Evolutionary conservation across 2,329 filamentous ascomycete species (phyloP), one percentile per base, ranked within the genome.

Genomic region (Ophiostoma ulmi): DNA sequence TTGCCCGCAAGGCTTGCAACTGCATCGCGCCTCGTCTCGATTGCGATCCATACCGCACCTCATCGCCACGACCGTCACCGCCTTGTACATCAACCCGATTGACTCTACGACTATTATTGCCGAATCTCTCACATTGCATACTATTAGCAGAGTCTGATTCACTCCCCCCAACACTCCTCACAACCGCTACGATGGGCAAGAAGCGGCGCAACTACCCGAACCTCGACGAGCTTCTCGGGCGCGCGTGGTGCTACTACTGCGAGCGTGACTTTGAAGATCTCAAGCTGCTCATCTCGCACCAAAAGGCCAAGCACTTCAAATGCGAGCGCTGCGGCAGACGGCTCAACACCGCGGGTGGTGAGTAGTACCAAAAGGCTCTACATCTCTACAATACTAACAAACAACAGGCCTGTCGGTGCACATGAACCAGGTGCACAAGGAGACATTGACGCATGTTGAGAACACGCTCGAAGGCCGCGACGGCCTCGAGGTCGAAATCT

Each of bases 221-320:
- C 76, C 84, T 97, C 75, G 92, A 98, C 82, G 93, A 98, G 81
- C 85, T 97, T 75, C 87, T 99, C 73, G 83, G 85, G 75, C 90
- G 94, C 71, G 91, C 94, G 68, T 98, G 94, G 94, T 99, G 95
- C 83, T 99, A 97, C 82, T 99, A 99, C 84, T 99, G 95, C 81
- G 95, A 99, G 81, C 91, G 94, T 82, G 94, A 98, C 81, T 99
- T 98, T 79, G 94, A 98, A 80, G 95, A 99, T 80, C 81, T 97
- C 66, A 97, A 97, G 84, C 93, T 98, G 75, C 88, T 99, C 74
- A 96, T 97, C 76, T 94, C 92, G 71, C 95, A 99, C 80, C 95
- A 98, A 78, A 98, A 97, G 80, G 94, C 94, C n/a, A 98, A 98
- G 81, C 95, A 99, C 80, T 98, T 97, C 85, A 97, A 97, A 81